phyloP scores from a whole-genome alignment of 106 monocot species.

The Allium cepa region DNA sequence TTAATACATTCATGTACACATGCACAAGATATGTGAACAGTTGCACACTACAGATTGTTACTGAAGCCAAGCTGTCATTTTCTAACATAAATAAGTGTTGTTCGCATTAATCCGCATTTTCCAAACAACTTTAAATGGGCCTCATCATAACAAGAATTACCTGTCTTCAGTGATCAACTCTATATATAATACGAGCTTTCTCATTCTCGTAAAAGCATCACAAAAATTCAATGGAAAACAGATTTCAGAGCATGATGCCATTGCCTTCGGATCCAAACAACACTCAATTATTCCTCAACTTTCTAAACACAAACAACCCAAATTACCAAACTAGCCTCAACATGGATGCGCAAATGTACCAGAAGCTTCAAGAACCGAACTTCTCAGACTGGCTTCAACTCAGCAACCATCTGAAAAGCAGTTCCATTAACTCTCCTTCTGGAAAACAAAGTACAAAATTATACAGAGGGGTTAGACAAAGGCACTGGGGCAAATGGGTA shows the following conservation, averaged over 20 bases:
- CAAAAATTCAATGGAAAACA: neutral
- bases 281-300: neutral
- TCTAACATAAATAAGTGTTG: neutral
- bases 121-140: neutral
- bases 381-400: slow-evolving; percentile 15
- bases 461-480: slow-evolving; percentile 43
- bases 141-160: neutral
- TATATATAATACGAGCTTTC: slow-evolving; percentile 1
- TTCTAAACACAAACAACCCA: slow-evolving; percentile 1
- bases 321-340: neutral
- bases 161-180: slow-evolving; percentile 5
- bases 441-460: slow-evolving; percentile 5
- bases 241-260: neutral
- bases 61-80: neutral
- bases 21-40: too few species aligned
- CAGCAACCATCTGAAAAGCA: slow-evolving; percentile 2
- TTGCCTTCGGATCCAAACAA: neutral
- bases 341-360: slow-evolving; percentile 6
- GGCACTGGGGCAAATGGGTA: slow-evolving; percentile 67
- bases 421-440: too few species aligned
- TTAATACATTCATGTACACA: too few species aligned
- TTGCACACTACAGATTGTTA: too few species aligned
- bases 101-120: neutral
- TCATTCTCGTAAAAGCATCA: too few species aligned
- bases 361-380: slow-evolving; percentile 4